Evolutionary conservation across 306 rosid genomes (phyloP).

Genomic region (Datisca glomerata): DNA sequence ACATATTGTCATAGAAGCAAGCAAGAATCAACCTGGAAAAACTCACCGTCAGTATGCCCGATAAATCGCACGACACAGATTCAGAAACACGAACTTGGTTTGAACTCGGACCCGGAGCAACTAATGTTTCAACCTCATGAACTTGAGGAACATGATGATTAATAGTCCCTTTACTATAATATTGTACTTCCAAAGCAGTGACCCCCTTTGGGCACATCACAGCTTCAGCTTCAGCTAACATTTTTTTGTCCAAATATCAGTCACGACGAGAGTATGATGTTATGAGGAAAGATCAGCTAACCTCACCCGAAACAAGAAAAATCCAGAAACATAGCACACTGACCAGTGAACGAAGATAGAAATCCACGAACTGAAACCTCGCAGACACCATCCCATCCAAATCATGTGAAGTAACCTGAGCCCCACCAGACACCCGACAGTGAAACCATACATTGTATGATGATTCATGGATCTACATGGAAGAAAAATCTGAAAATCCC

Average conservation of each 20-base stretch:
- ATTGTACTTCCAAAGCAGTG: conserved; percentile 40
- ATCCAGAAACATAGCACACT: no score
- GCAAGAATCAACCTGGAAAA: conserved; percentile 5
- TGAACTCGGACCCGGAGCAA: conserved; percentile 27
- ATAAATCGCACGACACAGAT: conserved; percentile 35
- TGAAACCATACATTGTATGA: no score
- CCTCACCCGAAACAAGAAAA: no score
- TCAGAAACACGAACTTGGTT: conserved; percentile 40
- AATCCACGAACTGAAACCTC: no score
- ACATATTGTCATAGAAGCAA: neutral
- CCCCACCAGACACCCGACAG: no score
- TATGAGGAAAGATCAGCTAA: no score
- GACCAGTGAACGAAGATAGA: no score
- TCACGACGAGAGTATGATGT: no score
- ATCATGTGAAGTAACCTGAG: no score
- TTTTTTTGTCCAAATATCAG: neutral
- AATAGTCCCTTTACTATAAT: conserved; percentile 35
- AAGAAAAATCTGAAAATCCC: no score
- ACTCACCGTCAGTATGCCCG: conserved; percentile 43
- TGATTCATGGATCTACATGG: no score
- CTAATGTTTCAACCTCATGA: conserved; percentile 33
- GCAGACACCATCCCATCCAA: no score
- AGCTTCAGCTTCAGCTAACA: conserved; percentile 50
- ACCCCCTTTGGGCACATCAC: conserved; percentile 41
- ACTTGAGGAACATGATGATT: conserved; percentile 8